Base-by-base conservation (phyloP, 352 stramenopile genomes). In the Albugo candida region DNA sequence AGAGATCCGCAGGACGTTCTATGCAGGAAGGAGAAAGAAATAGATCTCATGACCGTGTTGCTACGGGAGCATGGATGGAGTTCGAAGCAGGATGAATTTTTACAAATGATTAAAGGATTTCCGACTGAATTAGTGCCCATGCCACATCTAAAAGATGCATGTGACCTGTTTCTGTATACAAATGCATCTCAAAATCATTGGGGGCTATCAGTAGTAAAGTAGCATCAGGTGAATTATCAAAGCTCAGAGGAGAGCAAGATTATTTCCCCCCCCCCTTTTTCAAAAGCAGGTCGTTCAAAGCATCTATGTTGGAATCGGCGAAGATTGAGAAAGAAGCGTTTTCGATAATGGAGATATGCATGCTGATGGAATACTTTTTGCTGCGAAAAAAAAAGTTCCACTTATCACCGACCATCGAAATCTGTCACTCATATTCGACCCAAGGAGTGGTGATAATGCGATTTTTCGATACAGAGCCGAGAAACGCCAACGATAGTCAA, bases 271-370 rank as follows among this genome's bases (percentile, higher is more conserved):
- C 5, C 45, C 46, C 31, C 54, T 51, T 48, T 50, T 53, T 24
- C n/a, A n/a, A n/a, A 51, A 60, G 41, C 52, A 55, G 52, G 18
- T 14, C 16, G 0, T 67, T 64, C 41, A 13, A 13, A 11, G 50
- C 43, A 38, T 20, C 48, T 10, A 4, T 34, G 8, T 13, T 21
- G 6, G 43, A 48, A 0, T 62, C 53, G 54, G 37, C 45, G 0
- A 59, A 49, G 14, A 36, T 62, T 3, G 51, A 61, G 14, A 65
- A 61, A 38, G 49, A 57, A 18, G 58, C 50, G 19, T 65, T 51
- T 31, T 48, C 44, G 0, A 53, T 64, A 2, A 45, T 60, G 3
- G 57, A 60, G 37, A 49, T 49, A 5, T 58, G 47, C 21, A 60
- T 58, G 20, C 45, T 44, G 0, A 31, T 60, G 11, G 48, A 54